Percentiles rank a stretch among this genome's conserved stretches.
phyloP scores from a whole-genome alignment of 2,329 filamentous ascomycete genomes.

The Gnomoniopsis sp. region DNA sequence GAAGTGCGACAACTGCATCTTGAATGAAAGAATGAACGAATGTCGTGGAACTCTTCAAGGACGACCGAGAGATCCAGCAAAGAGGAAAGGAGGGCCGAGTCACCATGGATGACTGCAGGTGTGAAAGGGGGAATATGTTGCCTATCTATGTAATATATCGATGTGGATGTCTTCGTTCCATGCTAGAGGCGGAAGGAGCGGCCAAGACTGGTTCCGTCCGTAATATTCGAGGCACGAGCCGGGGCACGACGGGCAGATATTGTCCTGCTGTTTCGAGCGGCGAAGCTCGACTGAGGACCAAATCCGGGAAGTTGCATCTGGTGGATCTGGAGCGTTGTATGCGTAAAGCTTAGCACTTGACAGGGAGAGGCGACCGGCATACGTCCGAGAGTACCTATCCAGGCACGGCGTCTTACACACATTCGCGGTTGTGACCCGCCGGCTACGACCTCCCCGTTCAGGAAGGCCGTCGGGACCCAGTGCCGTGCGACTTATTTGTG shows the following conservation, averaged over 20 bases:
- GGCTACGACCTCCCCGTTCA: constrained; percentile 7
- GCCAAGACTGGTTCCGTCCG: neutral
- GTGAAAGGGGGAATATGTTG: neutral
- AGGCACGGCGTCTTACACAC: too few relatives aligned
- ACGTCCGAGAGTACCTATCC: neutral
- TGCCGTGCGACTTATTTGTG: neutral
- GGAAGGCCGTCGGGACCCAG: constrained; percentile 8
- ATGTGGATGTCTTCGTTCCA: neutral
- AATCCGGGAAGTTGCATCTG: neutral
- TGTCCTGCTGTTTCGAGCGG: neutral
- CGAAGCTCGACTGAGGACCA: neutral
- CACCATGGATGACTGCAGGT: neutral
- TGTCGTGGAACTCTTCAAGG: neutral
- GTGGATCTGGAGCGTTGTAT: neutral
- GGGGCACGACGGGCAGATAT: neutral
- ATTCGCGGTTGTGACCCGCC: neutral
- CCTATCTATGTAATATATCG: neutral
- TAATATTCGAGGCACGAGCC: neutral
- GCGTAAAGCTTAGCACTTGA: neutral
- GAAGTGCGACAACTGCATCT: constrained; percentile 10
- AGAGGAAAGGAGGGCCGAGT: neutral
- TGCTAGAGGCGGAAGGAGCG: constrained; percentile 1
- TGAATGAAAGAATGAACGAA: neutral
- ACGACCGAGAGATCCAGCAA: neutral
- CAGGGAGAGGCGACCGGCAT: neutral